These are phyloP conservation scores for Xylariaceae sp. DNA, from an alignment of 2,329 filamentous ascomycete species.

Conservation along the genomic window DNA sequence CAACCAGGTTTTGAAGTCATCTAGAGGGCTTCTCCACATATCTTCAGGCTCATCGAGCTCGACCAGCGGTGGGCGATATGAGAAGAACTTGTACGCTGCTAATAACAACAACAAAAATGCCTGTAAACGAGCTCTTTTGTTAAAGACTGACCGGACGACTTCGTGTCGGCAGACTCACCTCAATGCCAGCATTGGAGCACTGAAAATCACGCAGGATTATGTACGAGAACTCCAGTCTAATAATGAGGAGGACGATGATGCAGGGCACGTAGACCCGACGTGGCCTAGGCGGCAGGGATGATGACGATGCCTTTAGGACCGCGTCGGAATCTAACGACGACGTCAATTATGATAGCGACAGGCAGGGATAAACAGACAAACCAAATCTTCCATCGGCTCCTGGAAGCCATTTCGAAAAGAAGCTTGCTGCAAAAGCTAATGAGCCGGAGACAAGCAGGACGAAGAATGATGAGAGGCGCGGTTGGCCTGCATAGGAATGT, in stretches of 20 bases:
- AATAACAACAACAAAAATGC: constrained; percentile 46
- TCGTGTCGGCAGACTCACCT: constrained; percentile 35
- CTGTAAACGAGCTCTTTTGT: constrained; percentile 29
- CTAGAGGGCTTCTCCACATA: constrained; percentile 42
- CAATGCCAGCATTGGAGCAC: constrained; percentile 47
- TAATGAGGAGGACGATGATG: constrained; percentile 42
- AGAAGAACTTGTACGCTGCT: constrained; percentile 43
- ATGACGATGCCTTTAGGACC: constrained; percentile 35
- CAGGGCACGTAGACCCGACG: constrained; percentile 43
- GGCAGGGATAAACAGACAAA: constrained; percentile 14
- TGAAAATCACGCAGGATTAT: constrained; percentile 45
- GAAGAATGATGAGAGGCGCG: constrained; percentile 45
- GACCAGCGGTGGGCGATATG: constrained; percentile 32
- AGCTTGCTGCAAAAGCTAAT: constrained; percentile 40
- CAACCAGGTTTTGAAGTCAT: constrained; percentile 48
- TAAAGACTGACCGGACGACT: not conserved
- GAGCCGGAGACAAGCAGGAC: constrained; percentile 45
- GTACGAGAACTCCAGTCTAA: constrained; percentile 48
- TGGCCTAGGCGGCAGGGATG: constrained; percentile 43
- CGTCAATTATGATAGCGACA: not conserved
- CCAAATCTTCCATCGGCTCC: constrained; percentile 47
- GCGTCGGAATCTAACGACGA: constrained; percentile 28
- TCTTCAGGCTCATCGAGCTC: constrained; percentile 45
- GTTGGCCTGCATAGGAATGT: constrained; percentile 39
- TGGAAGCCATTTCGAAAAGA: constrained; percentile 44